phyloP scores from a whole-genome alignment of 2,329 filamentous ascomycete species.

The Claviceps spartinae region DNA sequence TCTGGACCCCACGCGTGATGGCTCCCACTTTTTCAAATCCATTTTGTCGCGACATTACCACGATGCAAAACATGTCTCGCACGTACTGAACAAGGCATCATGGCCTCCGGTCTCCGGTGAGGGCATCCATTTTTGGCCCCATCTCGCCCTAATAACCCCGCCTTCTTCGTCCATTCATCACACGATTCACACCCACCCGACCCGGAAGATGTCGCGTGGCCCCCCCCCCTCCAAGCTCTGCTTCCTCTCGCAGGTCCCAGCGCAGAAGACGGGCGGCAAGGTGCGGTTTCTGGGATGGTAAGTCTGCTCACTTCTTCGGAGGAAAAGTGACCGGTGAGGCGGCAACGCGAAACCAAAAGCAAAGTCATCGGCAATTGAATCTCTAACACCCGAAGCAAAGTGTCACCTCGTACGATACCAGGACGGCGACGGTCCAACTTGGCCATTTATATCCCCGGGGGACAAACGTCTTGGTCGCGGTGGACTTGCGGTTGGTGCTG shows the following conservation, averaged over 20 bases:
- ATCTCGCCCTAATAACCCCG: too few species aligned
- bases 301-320: constrained; percentile 17
- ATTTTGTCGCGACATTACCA: not conserved
- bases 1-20: not conserved
- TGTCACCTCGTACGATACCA: constrained; percentile 36
- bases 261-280: constrained; percentile 49
- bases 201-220: constrained; percentile 33
- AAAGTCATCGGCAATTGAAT: too few species aligned
- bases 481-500: constrained; percentile 61
- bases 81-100: not conserved
- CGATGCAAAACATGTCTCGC: not conserved
- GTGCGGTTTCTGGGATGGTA: constrained; percentile 89
- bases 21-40: not conserved
- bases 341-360: too few species aligned
- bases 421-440: constrained; percentile 49
- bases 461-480: constrained; percentile 36
- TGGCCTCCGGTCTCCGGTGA: not conserved
- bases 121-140: too few species aligned
- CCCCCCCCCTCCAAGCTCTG: constrained; percentile 52
- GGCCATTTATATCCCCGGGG: constrained; percentile 49
- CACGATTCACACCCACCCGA: not conserved
- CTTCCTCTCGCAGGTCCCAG: constrained; percentile 48
- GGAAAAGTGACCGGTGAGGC: not conserved
- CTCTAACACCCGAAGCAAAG: constrained; percentile 17
- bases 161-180: not conserved